These are phyloP conservation scores for Epichloe hybrida DNA, from an alignment of 2,329 filamentous ascomycete genomes.

Conservation along the genomic window DNA sequence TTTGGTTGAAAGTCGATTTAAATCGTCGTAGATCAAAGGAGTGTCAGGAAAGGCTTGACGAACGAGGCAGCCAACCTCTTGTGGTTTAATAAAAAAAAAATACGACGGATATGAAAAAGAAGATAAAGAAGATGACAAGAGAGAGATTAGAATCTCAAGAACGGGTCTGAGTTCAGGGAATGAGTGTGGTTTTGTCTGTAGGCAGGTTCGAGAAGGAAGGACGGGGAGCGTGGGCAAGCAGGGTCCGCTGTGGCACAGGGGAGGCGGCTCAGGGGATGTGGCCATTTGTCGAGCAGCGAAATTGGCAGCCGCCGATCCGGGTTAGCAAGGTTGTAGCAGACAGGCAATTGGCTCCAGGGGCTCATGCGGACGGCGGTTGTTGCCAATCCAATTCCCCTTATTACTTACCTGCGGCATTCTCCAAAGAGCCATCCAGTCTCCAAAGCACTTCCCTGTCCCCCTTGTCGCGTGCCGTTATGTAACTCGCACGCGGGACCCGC, in stretches of 20 bases:
- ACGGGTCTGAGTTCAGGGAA: neutral
- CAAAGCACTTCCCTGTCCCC: neutral
- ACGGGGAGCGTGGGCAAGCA: neutral
- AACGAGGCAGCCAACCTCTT: constrained; percentile 6
- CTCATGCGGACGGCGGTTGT: neutral
- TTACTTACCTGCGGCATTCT: neutral
- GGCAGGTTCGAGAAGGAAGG: neutral
- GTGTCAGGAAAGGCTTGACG: constrained; percentile 6
- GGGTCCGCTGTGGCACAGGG: neutral
- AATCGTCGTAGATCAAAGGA: constrained; percentile 1
- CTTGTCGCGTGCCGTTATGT: neutral
- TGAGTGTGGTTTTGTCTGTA: constrained; percentile 3
- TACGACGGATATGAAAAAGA: neutral
- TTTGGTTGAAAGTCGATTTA: neutral
- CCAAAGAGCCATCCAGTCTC: neutral
- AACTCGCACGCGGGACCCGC: too few relatives aligned
- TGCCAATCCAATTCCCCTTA: neutral
- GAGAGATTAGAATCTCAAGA: neutral
- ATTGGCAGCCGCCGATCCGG: constrained; percentile 1
- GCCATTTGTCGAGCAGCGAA: neutral
- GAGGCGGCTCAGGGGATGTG: neutral
- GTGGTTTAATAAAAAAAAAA: neutral
- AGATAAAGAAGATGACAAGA: neutral
- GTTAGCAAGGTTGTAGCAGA: neutral
- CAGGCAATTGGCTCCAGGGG: neutral